A percentile compares a stretch with the other conserved stretches of the same genome.
phyloP scores from a whole-genome alignment of 1,284 basidiomycete genomes.

The Puccinia hordei region DNA sequence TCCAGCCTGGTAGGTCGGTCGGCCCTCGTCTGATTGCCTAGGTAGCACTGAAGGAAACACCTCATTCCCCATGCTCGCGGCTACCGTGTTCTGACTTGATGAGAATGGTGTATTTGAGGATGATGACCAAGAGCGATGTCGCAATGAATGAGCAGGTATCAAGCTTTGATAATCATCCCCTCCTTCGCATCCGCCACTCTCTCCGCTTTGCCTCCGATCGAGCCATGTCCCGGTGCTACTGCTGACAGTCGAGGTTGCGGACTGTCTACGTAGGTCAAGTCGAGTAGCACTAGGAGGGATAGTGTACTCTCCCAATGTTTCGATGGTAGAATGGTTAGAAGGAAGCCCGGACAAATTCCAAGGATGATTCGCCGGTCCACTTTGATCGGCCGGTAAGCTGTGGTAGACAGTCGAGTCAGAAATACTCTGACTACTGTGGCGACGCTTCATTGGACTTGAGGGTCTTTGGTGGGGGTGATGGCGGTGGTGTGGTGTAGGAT shows the following conservation, averaged over 20 bases:
- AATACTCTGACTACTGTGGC: conserved; percentile 19
- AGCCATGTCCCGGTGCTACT: conserved; percentile 14
- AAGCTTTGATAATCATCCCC: not conserved
- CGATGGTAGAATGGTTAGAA: not conserved
- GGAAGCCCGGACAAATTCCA: not conserved
- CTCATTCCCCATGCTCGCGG: conserved; percentile 6
- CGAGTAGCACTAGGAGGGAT: not conserved
- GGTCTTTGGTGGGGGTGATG: conserved; percentile 18
- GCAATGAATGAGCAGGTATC: not conserved
- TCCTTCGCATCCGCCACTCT: conserved; percentile 7
- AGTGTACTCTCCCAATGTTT: not conserved
- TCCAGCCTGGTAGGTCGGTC: not conserved
- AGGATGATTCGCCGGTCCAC: not conserved
- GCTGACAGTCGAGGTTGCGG: conserved; percentile 16
- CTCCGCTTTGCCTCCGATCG: conserved; percentile 24
- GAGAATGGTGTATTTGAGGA: conserved; percentile 15
- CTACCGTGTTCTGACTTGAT: not conserved
- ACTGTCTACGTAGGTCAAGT: conserved; percentile 13
- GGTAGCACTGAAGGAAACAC: conserved; percentile 9
- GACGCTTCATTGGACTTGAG: conserved; percentile 20
- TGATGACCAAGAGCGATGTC: conserved; percentile 24
- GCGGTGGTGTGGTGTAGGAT: conserved; percentile 23
- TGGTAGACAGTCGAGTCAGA: conserved; percentile 8
- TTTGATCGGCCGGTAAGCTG: not conserved
- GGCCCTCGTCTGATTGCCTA: not conserved